These are phyloP conservation scores for Ceratocystis lukuohia DNA, from an alignment of 2,329 filamentous ascomycete genomes.

Conservation along the genomic window DNA sequence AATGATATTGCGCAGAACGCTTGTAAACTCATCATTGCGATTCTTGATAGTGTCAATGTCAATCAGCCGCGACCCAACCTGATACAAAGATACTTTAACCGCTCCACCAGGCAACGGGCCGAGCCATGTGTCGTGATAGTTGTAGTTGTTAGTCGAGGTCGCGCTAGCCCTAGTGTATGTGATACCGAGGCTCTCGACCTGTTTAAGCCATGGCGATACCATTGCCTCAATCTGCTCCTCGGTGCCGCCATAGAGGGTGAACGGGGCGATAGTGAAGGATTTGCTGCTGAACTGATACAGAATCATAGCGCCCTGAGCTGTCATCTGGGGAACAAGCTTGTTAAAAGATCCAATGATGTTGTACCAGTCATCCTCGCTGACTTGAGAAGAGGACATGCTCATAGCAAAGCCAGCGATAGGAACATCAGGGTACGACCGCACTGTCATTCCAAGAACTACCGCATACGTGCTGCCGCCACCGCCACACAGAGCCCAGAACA, in stretches of 20 bases:
- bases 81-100: slow-evolving; percentile 21
- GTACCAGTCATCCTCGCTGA: slow-evolving; percentile 33
- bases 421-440: slow-evolving; percentile 35
- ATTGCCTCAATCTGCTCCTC: slow-evolving; percentile 31
- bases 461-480: slow-evolving; percentile 48
- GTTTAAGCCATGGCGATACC: slow-evolving; percentile 33
- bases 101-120: slow-evolving; percentile 26
- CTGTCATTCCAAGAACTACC: slow-evolving; percentile 42
- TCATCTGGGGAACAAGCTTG: slow-evolving; percentile 31
- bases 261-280: slow-evolving; percentile 34
- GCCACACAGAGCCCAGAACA: slow-evolving; percentile 51
- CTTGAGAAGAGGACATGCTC: slow-evolving; percentile 28
- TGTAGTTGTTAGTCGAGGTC: slow-evolving; percentile 39
- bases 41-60: slow-evolving; percentile 27
- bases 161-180: slow-evolving; percentile 29
- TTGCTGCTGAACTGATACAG: slow-evolving; percentile 36
- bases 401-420: slow-evolving; percentile 33
- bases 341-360: slow-evolving; percentile 33
- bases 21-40: slow-evolving; percentile 25
- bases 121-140: slow-evolving; percentile 23
- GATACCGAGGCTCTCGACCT: slow-evolving; percentile 29
- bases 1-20: slow-evolving; percentile 26
- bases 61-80: slow-evolving; percentile 32
- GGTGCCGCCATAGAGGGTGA: slow-evolving; percentile 37
- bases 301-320: slow-evolving; percentile 37